Percentiles rank a stretch among this genome's conserved stretches.
These are phyloP conservation scores for Fusarium sublunatum DNA, from an alignment of 2,329 filamentous ascomycete species.

Conservation along the genomic window DNA sequence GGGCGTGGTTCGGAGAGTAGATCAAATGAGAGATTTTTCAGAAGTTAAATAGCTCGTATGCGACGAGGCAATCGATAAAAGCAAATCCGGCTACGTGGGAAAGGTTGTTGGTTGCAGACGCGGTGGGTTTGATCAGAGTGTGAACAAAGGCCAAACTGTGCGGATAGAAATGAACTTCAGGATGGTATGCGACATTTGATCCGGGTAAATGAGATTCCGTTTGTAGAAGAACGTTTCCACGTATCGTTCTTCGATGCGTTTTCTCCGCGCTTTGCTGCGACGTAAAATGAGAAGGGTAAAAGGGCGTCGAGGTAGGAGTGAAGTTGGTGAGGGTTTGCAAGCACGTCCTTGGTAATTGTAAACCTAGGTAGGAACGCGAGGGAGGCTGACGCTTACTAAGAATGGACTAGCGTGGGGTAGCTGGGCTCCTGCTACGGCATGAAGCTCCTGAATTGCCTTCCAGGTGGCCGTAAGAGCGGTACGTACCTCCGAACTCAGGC, in stretches of 20 bases:
- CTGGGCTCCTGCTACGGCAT: slow-evolving; percentile 16
- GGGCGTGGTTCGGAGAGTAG: neutral
- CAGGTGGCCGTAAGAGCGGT: slow-evolving; percentile 40
- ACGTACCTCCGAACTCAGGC: slow-evolving; percentile 35
- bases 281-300: slow-evolving; percentile 2
- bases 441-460: slow-evolving; percentile 28
- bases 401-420: slow-evolving; percentile 32
- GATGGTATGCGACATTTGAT: slow-evolving; percentile 46
- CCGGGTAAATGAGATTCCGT: slow-evolving; percentile 3
- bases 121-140: slow-evolving; percentile 34
- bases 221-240: slow-evolving; percentile 1
- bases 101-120: slow-evolving; percentile 18
- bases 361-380: slow-evolving; percentile 28
- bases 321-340: slow-evolving; percentile 12
- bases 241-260: slow-evolving; percentile 4
- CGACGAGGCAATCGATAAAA: neutral
- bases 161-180: slow-evolving; percentile 25
- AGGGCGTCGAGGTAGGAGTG: slow-evolving; percentile 16
- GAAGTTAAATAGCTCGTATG: neutral
- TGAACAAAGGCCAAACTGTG: slow-evolving; percentile 16
- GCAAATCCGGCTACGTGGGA: neutral
- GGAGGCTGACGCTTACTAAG: slow-evolving; percentile 35
- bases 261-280: neutral
- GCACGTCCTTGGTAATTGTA: slow-evolving; percentile 20
- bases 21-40: neutral